Percentiles rank a stretch among this genome's conserved stretches.
These are phyloP conservation scores for Hymenoscyphus linearis DNA, from an alignment of 2,329 filamentous ascomycete species.

Conservation along the genomic window DNA sequence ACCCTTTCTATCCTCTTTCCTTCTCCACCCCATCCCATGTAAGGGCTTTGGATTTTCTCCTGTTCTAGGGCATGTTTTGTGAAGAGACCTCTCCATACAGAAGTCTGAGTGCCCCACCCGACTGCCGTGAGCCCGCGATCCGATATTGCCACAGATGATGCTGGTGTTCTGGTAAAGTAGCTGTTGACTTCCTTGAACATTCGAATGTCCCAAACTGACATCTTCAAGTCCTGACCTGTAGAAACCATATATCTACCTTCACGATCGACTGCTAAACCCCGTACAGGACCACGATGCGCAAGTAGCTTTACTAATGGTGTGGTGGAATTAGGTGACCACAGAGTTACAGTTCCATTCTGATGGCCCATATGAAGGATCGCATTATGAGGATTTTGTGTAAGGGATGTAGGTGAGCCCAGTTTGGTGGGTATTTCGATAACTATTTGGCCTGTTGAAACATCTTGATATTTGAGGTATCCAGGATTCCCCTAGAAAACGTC, in stretches of 20 bases:
- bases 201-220: constrained; percentile 94
- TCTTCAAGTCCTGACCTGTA: constrained; percentile 80
- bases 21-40: constrained; percentile 89
- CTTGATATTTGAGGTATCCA: constrained; percentile 88
- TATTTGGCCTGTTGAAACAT: constrained; percentile 87
- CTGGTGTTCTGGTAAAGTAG: constrained; percentile 80
- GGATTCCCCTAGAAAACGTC: constrained; percentile 55
- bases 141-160: constrained; percentile 78
- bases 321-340: constrained; percentile 91
- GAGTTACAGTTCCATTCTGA: constrained; percentile 87
- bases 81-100: constrained; percentile 88
- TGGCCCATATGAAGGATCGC: constrained; percentile 89
- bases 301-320: constrained; percentile 87
- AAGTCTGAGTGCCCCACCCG: constrained; percentile 84
- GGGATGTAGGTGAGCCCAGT: constrained; percentile 74
- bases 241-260: constrained; percentile 95
- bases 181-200: constrained; percentile 90
- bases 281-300: constrained; percentile 83
- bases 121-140: constrained; percentile 85
- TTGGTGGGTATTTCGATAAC: constrained; percentile 82
- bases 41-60: constrained; percentile 77
- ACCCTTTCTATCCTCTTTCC: constrained; percentile 75
- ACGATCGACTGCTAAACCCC: constrained; percentile 77
- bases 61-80: constrained; percentile 65
- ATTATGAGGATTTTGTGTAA: constrained; percentile 88